Evolutionary conservation across 2,329 filamentous ascomycete species (phyloP).

Genomic region (Trichoderma hamatum): DNA sequence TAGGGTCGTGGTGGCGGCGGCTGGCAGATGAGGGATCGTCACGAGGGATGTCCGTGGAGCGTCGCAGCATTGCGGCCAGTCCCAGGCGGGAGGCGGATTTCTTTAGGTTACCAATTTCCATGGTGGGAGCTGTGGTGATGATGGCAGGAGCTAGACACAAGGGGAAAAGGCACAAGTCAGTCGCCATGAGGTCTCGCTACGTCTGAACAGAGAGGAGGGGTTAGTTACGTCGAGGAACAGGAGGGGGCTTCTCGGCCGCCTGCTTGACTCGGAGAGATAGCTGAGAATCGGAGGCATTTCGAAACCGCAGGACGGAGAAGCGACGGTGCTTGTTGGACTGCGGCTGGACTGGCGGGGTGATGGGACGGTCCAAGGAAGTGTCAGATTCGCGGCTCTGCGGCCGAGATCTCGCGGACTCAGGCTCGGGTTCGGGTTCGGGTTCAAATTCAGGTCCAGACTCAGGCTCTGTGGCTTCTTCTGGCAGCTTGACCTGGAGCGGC

Average conservation of each 20-base stretch:
- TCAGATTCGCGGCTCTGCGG: slow-evolving; percentile 34
- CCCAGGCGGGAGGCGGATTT: slow-evolving; percentile 61
- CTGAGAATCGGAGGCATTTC: slow-evolving; percentile 92
- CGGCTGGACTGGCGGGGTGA: slow-evolving; percentile 50
- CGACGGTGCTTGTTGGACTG: slow-evolving; percentile 60
- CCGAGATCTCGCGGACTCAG: slow-evolving; percentile 25
- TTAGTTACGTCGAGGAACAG: slow-evolving; percentile 57
- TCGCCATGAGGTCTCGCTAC: slow-evolving; percentile 30
- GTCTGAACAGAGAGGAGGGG: slow-evolving; percentile 5
- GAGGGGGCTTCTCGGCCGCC: slow-evolving; percentile 61
- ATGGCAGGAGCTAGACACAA: slow-evolving; percentile 65
- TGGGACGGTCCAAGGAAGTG: slow-evolving; percentile 38
- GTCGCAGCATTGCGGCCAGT: slow-evolving; percentile 56
- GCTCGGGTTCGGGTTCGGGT: slow-evolving; percentile 27
- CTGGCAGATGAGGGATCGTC: slow-evolving; percentile 32
- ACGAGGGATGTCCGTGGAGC: slow-evolving; percentile 52
- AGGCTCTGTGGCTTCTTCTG: slow-evolving; percentile 25
- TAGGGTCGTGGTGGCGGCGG: background rate
- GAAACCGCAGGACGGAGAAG: slow-evolving; percentile 77
- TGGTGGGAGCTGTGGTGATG: slow-evolving; percentile 88
- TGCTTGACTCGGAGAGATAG: slow-evolving; percentile 75
- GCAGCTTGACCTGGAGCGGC: slow-evolving; percentile 25
- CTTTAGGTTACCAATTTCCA: slow-evolving; percentile 56
- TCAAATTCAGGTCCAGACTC: slow-evolving; percentile 8
- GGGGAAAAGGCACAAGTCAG: slow-evolving; percentile 33